Base-by-base conservation (phyloP, 2,329 filamentous ascomycete genomes). In the Escovopsis weberi region DNA sequence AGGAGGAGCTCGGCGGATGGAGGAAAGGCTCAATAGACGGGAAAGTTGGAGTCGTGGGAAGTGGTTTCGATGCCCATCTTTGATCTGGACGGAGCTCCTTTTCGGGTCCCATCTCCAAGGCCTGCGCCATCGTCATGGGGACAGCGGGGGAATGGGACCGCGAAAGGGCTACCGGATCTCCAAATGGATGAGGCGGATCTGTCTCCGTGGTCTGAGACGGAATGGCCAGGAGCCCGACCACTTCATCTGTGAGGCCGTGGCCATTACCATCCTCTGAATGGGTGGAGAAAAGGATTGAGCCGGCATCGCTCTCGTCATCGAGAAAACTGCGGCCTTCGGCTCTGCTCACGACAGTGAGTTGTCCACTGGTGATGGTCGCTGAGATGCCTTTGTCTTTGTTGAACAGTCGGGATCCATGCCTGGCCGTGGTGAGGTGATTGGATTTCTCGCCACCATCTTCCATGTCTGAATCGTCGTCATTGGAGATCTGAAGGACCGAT, bases 221-320 rank as follows among this genome's bases (percentile, higher is more conserved):
- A 12, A 39, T 32, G 15, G 47, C 15, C 47, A 43, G 43, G 45
- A 42, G 11, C 28, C 44, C 46, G 12, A 56, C 57, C 12, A 61
- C 60, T 7, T 53, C 61, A 6, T 65, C 52, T 1, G 64, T 54
- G 6, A 74, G 70, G 2, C 64, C 60, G 1, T 73, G 44, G 6
- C 61, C 62, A 3, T 66, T 51, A 2, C 26, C 43, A n/a, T 64
- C 56, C n/a, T 76, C 59, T 1, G 76, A 80, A 32, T 37, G 81
- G 50, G 48, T 80, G 77, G 0, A 77, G 80, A 2, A 77, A 82
- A 7, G 81, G 61, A 45, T 80, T 75, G 69, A 76, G 36, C 69
- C 69, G 37, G 64, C 58, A 37, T 68, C 66, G 42, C 69, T 73
- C 12, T 64, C 65, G 35, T 82, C 63, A 18, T 70, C 62, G 26